Percentiles rank a stretch among this genome's conserved stretches.
Conservation (phyloP, 2,329 filamentous ascomycete genomes). For the Alternaria incomplexa region DNA sequence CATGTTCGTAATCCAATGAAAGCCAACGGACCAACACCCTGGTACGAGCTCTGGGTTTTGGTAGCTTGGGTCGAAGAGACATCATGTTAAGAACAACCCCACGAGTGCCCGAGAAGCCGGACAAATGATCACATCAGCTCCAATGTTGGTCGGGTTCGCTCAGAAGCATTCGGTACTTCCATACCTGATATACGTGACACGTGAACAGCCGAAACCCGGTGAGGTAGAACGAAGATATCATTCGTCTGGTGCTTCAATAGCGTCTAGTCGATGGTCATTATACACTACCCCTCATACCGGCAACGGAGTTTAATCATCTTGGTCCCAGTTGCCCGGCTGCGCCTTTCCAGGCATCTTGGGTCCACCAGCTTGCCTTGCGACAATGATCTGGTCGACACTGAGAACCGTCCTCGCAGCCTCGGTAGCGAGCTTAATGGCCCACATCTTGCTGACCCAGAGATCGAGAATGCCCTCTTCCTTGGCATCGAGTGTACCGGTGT, state of each 20-base stretch:
- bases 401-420: slow-evolving; percentile 93
- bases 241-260: slow-evolving; percentile 9
- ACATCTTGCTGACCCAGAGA: slow-evolving; percentile 87
- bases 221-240: not conserved
- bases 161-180: not conserved
- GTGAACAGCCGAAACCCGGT: not conserved
- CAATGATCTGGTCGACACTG: slow-evolving; percentile 98
- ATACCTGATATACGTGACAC: not conserved
- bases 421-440: slow-evolving; percentile 96
- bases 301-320: slow-evolving; percentile 55
- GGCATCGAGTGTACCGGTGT: slow-evolving; percentile 82
- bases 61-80: not conserved
- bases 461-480: slow-evolving; percentile 90
- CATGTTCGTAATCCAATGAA: not conserved
- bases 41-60: not conserved
- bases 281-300: slow-evolving; percentile 7
- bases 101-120: not conserved
- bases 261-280: slow-evolving; percentile 19
- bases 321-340: slow-evolving; percentile 70
- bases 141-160: not conserved
- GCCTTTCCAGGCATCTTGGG: slow-evolving; percentile 97
- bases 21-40: not conserved
- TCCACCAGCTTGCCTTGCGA: slow-evolving; percentile 93
- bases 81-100: not conserved
- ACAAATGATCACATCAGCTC: not conserved